Evolutionary conservation across 2,329 filamentous ascomycete genomes (phyloP).

Genomic region (Madurella fahalii): DNA sequence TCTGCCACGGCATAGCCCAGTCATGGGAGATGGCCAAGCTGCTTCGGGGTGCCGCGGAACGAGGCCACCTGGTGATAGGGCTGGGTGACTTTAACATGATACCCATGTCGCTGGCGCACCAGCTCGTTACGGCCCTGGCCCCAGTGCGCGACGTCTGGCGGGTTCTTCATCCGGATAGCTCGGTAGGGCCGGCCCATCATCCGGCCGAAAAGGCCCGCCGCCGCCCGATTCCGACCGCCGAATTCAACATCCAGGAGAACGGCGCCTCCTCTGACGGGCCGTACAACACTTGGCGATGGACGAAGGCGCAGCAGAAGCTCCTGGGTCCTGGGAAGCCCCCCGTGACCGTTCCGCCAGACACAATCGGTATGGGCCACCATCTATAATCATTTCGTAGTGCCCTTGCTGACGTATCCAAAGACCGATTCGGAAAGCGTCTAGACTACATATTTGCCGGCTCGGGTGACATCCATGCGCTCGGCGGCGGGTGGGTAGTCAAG

Average conservation of each 20-base stretch:
- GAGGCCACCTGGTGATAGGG: conserved; percentile 78
- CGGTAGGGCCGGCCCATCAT: conserved; percentile 68
- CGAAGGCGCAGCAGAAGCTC: conserved; percentile 62
- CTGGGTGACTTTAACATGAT: conserved; percentile 96
- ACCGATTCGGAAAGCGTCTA: conserved; percentile 76
- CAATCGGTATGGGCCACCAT: conserved; percentile 28
- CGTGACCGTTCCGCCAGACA: conserved; percentile 59
- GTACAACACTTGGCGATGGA: conserved; percentile 93
- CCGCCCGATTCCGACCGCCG: conserved; percentile 66
- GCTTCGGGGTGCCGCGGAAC: conserved; percentile 73
- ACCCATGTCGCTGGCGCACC: conserved; percentile 79
- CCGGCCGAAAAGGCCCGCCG: conserved; percentile 62
- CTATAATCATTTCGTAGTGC: background rate
- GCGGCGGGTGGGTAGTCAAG: conserved; percentile 63
- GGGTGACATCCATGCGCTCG: conserved; percentile 33
- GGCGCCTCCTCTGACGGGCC: conserved; percentile 83
- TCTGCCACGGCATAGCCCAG: conserved; percentile 86
- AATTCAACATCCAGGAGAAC: conserved; percentile 74
- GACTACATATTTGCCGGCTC: conserved; percentile 89
- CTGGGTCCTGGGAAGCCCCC: conserved; percentile 61
- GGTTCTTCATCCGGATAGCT: conserved; percentile 75
- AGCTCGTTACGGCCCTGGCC: conserved; percentile 72
- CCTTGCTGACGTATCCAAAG: conserved; percentile 36
- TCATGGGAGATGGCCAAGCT: conserved; percentile 93
- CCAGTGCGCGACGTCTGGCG: conserved; percentile 83